phyloP scores from a whole-genome alignment of 2,329 filamentous ascomycete species.

The Metarhizium robertsii region DNA sequence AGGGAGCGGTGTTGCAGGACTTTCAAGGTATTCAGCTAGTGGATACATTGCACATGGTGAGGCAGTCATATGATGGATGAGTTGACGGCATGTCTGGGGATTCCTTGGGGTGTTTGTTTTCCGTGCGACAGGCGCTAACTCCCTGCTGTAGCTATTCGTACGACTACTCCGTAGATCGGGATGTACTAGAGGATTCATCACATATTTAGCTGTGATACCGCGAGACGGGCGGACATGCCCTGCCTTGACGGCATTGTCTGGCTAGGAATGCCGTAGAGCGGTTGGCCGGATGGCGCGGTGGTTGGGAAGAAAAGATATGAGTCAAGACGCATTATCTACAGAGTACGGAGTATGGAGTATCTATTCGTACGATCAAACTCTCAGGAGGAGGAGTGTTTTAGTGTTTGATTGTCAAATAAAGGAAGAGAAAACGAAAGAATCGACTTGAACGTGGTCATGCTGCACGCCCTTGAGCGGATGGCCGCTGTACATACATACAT shows the following conservation, averaged over 20 bases:
- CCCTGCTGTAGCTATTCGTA: not conserved
- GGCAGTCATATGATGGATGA: not conserved
- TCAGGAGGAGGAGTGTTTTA: too few species aligned
- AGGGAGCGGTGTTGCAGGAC: not conserved
- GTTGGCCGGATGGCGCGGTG: too few species aligned
- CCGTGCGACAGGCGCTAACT: not conserved
- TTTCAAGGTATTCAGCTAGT: too few species aligned
- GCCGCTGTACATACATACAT: not conserved
- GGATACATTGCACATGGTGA: not conserved
- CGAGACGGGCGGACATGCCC: not conserved
- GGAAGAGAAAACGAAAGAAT: too few species aligned
- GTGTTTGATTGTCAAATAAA: too few species aligned
- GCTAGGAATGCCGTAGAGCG: not conserved
- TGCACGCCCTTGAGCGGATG: not conserved
- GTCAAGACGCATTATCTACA: not conserved
- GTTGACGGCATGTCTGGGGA: not conserved
- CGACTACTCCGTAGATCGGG: not conserved
- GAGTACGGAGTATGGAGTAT: too few species aligned
- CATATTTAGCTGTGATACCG: too few species aligned
- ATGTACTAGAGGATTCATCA: not conserved
- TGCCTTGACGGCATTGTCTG: not conserved
- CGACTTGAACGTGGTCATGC: too few species aligned
- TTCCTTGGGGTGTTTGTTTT: not conserved
- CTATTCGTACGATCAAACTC: too few species aligned
- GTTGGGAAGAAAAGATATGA: too few species aligned